Conservation (phyloP, 805 yeast genomes). For the Candida methanosorbosa region DNA sequence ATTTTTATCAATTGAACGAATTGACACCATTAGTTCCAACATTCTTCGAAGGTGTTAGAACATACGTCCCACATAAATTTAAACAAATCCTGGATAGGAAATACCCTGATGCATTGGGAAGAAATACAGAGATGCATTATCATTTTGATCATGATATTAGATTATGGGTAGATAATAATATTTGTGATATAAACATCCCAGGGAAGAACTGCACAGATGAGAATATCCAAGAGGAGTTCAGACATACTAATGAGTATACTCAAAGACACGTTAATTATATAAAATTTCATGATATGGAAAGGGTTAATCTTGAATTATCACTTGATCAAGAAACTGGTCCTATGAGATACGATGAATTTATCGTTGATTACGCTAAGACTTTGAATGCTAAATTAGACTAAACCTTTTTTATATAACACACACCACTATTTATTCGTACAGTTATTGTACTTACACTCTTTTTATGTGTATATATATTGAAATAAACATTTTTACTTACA, state of each 20-base stretch:
- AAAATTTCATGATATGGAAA: neutral
- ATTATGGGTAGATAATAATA: conserved; percentile 39
- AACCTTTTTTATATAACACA: conserved; percentile 32
- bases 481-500: no score
- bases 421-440: conserved; percentile 24
- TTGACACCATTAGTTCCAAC: conserved; percentile 42
- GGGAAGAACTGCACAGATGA: conserved; percentile 23
- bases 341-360: conserved; percentile 19
- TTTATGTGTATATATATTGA: no score
- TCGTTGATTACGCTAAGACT: conserved; percentile 11
- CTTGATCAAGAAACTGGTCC: conserved; percentile 17
- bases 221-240: conserved; percentile 21
- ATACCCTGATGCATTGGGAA: conserved; percentile 30
- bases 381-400: conserved; percentile 13
- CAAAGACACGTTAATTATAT: conserved; percentile 13
- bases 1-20: conserved; percentile 36
- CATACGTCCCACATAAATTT: conserved; percentile 42
- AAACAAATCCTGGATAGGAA: conserved; percentile 36
- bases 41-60: conserved; percentile 44
- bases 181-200: conserved; percentile 20
- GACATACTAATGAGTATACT: conserved; percentile 21
- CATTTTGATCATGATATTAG: conserved; percentile 43
- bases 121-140: conserved; percentile 30
- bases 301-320: conserved; percentile 5
- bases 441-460: no score